A percentile compares a stretch with the other conserved stretches of the same genome.
These are phyloP conservation scores for Phytophthora macrochlamydospora DNA, from an alignment of 352 stramenopile genomes.

Conservation along the genomic window DNA sequence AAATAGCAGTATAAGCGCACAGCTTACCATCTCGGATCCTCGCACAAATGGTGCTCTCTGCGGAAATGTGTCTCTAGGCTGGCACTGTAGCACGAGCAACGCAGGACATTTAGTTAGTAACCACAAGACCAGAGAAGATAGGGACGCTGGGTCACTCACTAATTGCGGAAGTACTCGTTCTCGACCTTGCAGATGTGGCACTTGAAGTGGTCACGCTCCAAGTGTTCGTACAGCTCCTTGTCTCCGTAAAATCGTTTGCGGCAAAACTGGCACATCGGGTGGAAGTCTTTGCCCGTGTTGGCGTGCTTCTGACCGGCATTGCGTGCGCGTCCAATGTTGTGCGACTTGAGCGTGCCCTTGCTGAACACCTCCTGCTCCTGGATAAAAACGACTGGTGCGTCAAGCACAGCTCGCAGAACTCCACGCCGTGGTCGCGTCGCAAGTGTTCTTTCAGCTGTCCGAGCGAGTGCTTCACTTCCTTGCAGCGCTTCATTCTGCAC, in stretches of 20 bases:
- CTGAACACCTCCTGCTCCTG: conserved; percentile 84
- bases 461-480: conserved; percentile 54
- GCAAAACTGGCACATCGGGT: conserved; percentile 92
- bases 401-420: conserved; percentile 84
- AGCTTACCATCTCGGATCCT: conserved; percentile 77
- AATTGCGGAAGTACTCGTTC: conserved; percentile 91
- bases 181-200: conserved; percentile 90
- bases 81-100: conserved; percentile 38
- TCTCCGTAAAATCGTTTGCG: conserved; percentile 86
- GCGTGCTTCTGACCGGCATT: conserved; percentile 51
- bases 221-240: conserved; percentile 84
- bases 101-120: conserved; percentile 13
- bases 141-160: conserved; percentile 49
- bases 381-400: conserved; percentile 77
- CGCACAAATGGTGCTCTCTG: conserved; percentile 82
- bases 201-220: conserved; percentile 91
- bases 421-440: conserved; percentile 59
- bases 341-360: conserved; percentile 67
- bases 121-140: background rate
- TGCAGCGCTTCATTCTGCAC: conserved; percentile 70
- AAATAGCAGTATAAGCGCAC: background rate
- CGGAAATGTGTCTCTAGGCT: conserved; percentile 89
- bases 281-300: conserved; percentile 74
- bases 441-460: conserved; percentile 76
- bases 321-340: conserved; percentile 62